These are phyloP conservation scores for Pestalotiopsis sp. DNA, from an alignment of 2,329 filamentous ascomycete genomes.

Conservation along the genomic window DNA sequence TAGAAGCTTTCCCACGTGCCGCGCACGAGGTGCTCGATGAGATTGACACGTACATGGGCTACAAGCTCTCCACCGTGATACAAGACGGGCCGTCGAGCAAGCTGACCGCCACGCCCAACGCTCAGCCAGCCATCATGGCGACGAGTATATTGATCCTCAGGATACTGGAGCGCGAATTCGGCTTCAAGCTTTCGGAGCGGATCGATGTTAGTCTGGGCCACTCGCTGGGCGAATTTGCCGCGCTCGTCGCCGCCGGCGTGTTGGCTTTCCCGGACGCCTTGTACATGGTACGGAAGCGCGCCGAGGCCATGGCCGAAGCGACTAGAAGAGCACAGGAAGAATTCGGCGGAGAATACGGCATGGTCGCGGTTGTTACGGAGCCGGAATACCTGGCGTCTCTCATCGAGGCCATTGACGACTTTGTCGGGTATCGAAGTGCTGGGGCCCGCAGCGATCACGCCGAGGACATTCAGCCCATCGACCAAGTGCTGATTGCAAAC, in stretches of 20 bases:
- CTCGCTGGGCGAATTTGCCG: constrained; percentile 90
- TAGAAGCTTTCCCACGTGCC: constrained; percentile 80
- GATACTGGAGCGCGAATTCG: constrained; percentile 83
- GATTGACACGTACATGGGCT: constrained; percentile 76
- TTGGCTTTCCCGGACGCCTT: constrained; percentile 78
- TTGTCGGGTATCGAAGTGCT: constrained; percentile 69
- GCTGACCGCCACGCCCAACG: constrained; percentile 82
- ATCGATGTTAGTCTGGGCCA: constrained; percentile 87
- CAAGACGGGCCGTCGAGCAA: constrained; percentile 74
- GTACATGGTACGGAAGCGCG: constrained; percentile 73
- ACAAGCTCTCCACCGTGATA: constrained; percentile 77
- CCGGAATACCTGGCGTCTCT: constrained; percentile 71
- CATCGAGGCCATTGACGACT: constrained; percentile 75
- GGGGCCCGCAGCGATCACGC: constrained; percentile 69
- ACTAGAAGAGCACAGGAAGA: constrained; percentile 65
- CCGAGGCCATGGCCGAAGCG: constrained; percentile 81
- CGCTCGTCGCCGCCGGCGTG: constrained; percentile 82
- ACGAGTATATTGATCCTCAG: constrained; percentile 88
- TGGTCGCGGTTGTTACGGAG: constrained; percentile 91
- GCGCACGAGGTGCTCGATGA: constrained; percentile 78
- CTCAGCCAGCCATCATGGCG: constrained; percentile 95
- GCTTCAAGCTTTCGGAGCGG: constrained; percentile 68
- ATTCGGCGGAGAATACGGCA: constrained; percentile 83
- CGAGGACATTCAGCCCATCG: constrained; percentile 71
- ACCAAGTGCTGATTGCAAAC: constrained; percentile 90